Conservation (phyloP, 179 eudicot genomes). For the Beta macrorhiza region DNA sequence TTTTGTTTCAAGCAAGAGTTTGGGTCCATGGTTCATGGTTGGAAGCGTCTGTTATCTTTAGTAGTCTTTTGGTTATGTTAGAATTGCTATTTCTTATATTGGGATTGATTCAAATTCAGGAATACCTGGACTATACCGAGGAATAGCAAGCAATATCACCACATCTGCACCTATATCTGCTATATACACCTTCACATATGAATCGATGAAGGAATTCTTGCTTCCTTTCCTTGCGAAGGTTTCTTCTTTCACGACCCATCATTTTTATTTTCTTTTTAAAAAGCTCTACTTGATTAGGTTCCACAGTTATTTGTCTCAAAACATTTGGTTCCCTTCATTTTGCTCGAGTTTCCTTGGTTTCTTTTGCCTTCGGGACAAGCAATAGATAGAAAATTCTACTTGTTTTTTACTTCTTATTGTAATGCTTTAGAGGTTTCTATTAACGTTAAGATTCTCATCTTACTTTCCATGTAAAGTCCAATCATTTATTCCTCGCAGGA, state of each 20-base stretch:
- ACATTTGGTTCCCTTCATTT: not conserved
- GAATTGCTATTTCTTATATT: not conserved
- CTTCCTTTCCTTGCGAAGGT: conserved; percentile 85
- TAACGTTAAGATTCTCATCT: conserved; percentile 8
- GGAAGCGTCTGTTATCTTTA: not conserved
- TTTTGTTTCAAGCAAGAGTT: not conserved
- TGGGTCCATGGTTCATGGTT: not conserved
- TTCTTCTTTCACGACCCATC: conserved; percentile 7
- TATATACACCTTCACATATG: conserved; percentile 87
- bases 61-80: not conserved
- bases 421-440: not conserved
- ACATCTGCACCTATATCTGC: conserved; percentile 97
- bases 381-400: conserved; percentile 3
- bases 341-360: not conserved
- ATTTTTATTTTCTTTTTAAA: not conserved
- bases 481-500: conserved; percentile 51
- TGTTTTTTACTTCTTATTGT: not conserved
- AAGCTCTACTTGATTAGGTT: not conserved
- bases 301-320: not conserved
- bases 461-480: conserved; percentile 16
- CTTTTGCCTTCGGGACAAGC: no score
- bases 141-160: conserved; percentile 83
- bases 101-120: conserved; percentile 41
- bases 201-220: conserved; percentile 74
- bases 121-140: conserved; percentile 84